Evolutionary conservation across 2,329 filamentous ascomycete species (phyloP), one percentile per base, ranked within the genome.

Genomic region (Penicillium rolfsii): DNA sequence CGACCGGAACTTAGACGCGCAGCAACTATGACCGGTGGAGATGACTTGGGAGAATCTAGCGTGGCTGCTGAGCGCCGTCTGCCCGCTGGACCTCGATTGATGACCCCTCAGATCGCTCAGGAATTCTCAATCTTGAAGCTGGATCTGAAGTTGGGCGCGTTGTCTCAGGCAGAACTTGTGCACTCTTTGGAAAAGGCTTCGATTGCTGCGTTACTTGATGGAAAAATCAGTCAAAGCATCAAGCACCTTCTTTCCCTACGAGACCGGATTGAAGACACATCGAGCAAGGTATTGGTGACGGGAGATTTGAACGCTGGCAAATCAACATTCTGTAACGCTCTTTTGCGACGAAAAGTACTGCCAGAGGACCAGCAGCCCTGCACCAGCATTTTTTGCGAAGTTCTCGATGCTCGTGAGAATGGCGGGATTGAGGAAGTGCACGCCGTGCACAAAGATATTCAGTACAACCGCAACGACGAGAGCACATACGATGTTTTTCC

Each of bases 301-400:
- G 95, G 95, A 71, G 95, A 99, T 74, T 79, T 99, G 57, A 99
- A 99, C 73, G 94, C 95, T 8, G 95, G 95, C 73, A 99, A 99
- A 75, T 99, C 95, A 4, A 99, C 95, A 0, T 99, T 99, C 71
- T 99, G 95, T 80, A 99, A 99, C 77, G 95, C 95, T n/a, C 82
- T 99, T 2, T 80, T 99, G 43, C 89, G 95, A 62, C 87, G 93
- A 64, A 98, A 98, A 77, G 86, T 99, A 30, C 80, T 99, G 4
- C 95, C 95, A 0, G 95, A 98, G 77, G 95, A 99, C 70, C 94
- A 99, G 76, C 95, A 98, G 74, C 95, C 95, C 1, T 99, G 95
- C 77, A 99, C 95, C 1, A 95, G 92, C 77, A 97, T 99, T 59
- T 99, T 99, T 79, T 99, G 95, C 75, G 95, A 99, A 75, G 95